Conservation (phyloP, 306 rosid genomes). For the Vigna unguiculata region DNA sequence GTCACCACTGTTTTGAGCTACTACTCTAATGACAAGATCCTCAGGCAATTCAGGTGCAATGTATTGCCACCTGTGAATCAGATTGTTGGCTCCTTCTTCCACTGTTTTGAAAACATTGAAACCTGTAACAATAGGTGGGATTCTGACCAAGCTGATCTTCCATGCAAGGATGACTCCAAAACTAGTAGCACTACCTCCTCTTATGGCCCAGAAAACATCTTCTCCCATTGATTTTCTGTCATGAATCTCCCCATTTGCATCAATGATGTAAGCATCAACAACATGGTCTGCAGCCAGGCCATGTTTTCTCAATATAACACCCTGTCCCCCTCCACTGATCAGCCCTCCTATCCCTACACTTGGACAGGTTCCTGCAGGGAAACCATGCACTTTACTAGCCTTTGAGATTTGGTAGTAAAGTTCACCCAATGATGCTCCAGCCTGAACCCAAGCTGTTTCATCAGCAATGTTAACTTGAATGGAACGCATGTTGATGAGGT, state of each 20-base stretch:
- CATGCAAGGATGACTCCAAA: slow-evolving; percentile 63
- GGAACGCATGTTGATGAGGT: slow-evolving; percentile 47
- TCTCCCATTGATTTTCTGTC: slow-evolving; percentile 65
- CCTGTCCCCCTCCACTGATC: slow-evolving; percentile 62
- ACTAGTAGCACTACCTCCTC: slow-evolving; percentile 71
- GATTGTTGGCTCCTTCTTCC: slow-evolving; percentile 48
- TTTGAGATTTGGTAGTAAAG: slow-evolving; percentile 58
- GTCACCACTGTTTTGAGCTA: slow-evolving; percentile 51
- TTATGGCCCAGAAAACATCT: slow-evolving; percentile 72
- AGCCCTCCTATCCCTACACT: slow-evolving; percentile 70
- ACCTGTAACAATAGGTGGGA: slow-evolving; percentile 53
- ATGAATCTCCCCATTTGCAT: slow-evolving; percentile 52
- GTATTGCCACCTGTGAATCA: slow-evolving; percentile 50
- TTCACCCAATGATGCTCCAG: slow-evolving; percentile 68
- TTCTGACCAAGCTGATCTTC: slow-evolving; percentile 57
- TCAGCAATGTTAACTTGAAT: slow-evolving; percentile 45
- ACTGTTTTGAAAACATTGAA: slow-evolving; percentile 50
- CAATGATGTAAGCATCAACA: slow-evolving; percentile 62
- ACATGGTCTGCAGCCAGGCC: slow-evolving; percentile 65
- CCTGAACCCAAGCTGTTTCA: slow-evolving; percentile 66
- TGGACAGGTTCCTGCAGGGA: slow-evolving; percentile 62
- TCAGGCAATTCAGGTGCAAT: slow-evolving; percentile 51
- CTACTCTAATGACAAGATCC: slow-evolving; percentile 62
- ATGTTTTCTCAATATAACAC: slow-evolving; percentile 54
- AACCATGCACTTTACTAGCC: slow-evolving; percentile 52